Evolutionary conservation across 1,139 yeast genomes (phyloP).

Genomic region (Pneumocystis sp.): DNA sequence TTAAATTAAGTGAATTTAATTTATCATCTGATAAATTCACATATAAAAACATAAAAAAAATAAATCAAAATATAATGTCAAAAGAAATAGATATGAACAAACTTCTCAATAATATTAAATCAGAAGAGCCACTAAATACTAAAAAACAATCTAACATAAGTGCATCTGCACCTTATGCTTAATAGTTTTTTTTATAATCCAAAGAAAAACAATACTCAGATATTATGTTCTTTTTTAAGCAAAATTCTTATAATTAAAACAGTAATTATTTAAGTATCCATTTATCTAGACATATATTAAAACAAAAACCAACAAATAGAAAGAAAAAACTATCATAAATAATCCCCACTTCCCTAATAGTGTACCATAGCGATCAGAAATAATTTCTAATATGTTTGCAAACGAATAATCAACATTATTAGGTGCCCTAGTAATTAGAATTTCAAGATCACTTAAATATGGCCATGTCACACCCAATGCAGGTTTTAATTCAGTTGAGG

Average conservation of each 20-base stretch:
- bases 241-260: background rate
- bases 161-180: background rate
- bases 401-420: conserved; percentile 1
- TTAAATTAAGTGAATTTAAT: background rate
- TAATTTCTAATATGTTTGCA: conserved; percentile 1
- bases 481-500: conserved; percentile 5
- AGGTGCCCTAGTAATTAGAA: conserved; percentile 5
- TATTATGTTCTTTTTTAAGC: background rate
- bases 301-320: background rate
- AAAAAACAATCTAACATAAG: background rate
- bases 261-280: background rate
- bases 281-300: background rate
- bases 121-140: background rate
- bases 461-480: conserved; percentile 10
- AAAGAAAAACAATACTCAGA: background rate
- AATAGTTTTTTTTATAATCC: background rate
- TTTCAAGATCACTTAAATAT: conserved; percentile 6
- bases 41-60: background rate
- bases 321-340: background rate
- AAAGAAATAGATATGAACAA: background rate
- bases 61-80: background rate
- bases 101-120: background rate
- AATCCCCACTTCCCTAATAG: conserved; percentile 3
- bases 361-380: background rate
- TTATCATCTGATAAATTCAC: background rate